A percentile compares a stretch with the other conserved stretches of the same genome.
These are phyloP conservation scores for Grosmannia penicillata DNA, from an alignment of 2,329 filamentous ascomycete species.

Conservation along the genomic window DNA sequence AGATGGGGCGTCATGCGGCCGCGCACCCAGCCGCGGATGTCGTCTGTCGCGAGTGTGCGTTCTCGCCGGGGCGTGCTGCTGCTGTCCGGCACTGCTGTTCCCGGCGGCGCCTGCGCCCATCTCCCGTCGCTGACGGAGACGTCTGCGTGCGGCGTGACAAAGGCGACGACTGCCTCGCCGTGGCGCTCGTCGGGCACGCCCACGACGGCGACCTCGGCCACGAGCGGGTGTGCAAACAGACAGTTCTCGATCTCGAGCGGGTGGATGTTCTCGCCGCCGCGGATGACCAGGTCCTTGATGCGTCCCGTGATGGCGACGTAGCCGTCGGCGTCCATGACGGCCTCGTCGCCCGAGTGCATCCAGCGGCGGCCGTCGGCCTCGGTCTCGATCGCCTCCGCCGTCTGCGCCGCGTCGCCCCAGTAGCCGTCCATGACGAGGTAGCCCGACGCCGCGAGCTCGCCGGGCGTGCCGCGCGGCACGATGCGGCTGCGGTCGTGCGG, in stretches of 20 bases:
- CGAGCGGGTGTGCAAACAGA: conserved; percentile 54
- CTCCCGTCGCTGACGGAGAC: conserved; percentile 14
- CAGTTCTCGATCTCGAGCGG: conserved; percentile 87
- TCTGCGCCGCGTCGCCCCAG: conserved; percentile 58
- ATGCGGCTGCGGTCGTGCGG: conserved; percentile 42
- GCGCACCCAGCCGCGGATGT: conserved; percentile 58
- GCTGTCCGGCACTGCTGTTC: background rate
- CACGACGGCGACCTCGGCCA: conserved; percentile 69
- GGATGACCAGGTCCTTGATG: conserved; percentile 92
- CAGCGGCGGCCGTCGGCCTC: conserved; percentile 30
- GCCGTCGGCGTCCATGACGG: conserved; percentile 65
- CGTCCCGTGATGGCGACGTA: conserved; percentile 81
- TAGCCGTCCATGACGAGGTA: conserved; percentile 90
- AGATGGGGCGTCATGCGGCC: conserved; percentile 56
- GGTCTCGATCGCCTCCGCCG: conserved; percentile 39
- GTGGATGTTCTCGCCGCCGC: conserved; percentile 91
- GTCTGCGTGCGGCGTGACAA: conserved; percentile 44
- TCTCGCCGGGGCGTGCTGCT: background rate
- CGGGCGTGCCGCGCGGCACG: conserved; percentile 49
- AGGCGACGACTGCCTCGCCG: conserved; percentile 78
- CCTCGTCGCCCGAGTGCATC: conserved; percentile 93
- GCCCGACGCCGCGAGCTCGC: conserved; percentile 71
- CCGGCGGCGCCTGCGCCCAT: conserved; percentile 10
- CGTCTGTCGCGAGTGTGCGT: conserved; percentile 31
- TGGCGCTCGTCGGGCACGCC: conserved; percentile 70